Evolutionary conservation across 2,329 filamentous ascomycete species (phyloP), one percentile per base, ranked within the genome.

Genomic region (Colletotrichum nymphaeae): DNA sequence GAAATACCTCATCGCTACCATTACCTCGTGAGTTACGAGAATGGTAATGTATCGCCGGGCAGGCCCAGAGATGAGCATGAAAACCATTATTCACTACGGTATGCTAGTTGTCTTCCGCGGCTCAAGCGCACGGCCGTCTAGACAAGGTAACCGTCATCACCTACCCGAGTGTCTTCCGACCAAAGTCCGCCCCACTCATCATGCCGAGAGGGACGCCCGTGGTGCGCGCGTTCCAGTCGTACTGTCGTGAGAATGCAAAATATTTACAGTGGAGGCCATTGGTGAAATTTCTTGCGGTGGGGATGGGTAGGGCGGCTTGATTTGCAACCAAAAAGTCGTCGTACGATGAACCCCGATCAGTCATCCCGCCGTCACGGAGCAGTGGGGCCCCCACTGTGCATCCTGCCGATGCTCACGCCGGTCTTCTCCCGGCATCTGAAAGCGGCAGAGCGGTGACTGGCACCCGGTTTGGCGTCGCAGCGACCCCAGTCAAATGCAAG

Each of bases 321-420:
- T 65, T 52, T 52, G 37, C 53, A 28, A n/a, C 49, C 55, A n/a
- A 57, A 37, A 37, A 60, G 59, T 11, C 19, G 69, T 72, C 65
- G 52, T 72, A 63, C 58, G 69, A 72, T 64, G 24, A 46, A 19
- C 24, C 65, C 65, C 69, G 58, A 72, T 72, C 69, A 72, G 69
- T 64, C 69, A 72, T 42, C 22, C 53, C 70, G 68, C 59, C 70
- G 59, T 55, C 69, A 69, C 69, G 66, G 69, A 69, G 69, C 42
- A 69, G 66, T 68, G 66, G 66, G 37, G 28, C 26, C 2, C 11
- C 70, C 70, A 64, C 67, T 35, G 14, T 64, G 53, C n/a, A 52
- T 64, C 42, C 24, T 46, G 30, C 60, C 59, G 66, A 46, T 30
- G n/a, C 30, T 26, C 35, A 59, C 42, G 42, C 70, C 70, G 66